Conservation (phyloP, 345 rosid species). For the Ceriops zippeliana region DNA sequence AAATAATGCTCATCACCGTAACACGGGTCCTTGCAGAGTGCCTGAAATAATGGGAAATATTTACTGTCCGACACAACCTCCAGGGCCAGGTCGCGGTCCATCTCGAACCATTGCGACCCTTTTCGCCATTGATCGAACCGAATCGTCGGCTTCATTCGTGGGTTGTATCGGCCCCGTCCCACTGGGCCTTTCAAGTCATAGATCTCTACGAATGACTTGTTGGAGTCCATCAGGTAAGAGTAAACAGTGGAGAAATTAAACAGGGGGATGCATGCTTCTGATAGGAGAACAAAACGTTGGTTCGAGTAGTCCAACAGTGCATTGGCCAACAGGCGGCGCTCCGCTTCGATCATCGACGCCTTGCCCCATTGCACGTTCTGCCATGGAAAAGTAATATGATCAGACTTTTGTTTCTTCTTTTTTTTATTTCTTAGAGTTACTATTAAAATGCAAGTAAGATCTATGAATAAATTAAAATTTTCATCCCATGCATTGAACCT, state of each 20-base stretch:
- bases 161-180: neutral
- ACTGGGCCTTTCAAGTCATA: too few relatives aligned
- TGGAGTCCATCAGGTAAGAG: neutral
- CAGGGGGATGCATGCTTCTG: neutral
- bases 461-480: too few relatives aligned
- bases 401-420: too few relatives aligned
- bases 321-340: neutral
- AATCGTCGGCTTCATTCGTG: neutral
- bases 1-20: constrained; percentile 4
- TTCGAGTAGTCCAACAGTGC: constrained; percentile 2
- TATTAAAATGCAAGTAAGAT: too few relatives aligned
- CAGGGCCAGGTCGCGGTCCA: neutral
- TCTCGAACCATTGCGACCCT: constrained; percentile 5
- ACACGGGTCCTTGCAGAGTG: neutral
- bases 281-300: neutral
- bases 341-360: neutral
- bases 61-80: neutral
- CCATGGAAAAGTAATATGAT: too few relatives aligned
- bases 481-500: too few relatives aligned
- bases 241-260: neutral
- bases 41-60: neutral
- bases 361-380: constrained; percentile 3
- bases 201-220: neutral
- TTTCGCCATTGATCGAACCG: neutral
- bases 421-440: too few relatives aligned